A percentile compares a stretch with the other conserved stretches of the same genome.
These are phyloP conservation scores for Pterulicium gracile DNA, from an alignment of 1,284 basidiomycete genomes.

Conservation along the genomic window DNA sequence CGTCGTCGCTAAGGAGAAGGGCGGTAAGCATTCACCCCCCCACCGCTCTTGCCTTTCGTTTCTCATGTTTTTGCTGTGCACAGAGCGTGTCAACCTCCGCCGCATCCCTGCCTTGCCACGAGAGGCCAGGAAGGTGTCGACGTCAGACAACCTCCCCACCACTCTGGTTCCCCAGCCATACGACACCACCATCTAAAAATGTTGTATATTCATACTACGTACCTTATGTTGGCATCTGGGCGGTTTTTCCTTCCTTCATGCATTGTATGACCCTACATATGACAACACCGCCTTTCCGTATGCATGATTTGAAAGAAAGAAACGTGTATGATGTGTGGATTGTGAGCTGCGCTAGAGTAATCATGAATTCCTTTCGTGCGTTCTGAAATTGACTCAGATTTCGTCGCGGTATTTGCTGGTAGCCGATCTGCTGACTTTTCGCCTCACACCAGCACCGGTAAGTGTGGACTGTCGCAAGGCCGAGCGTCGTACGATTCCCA, in stretches of 20 bases:
- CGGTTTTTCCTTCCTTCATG: neutral
- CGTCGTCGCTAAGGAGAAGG: slow-evolving; percentile 79
- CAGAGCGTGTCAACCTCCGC: slow-evolving; percentile 81
- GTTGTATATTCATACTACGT: neutral
- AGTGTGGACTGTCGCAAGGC: too few relatives aligned
- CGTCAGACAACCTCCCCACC: slow-evolving; percentile 76
- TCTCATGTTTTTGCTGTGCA: slow-evolving; percentile 6
- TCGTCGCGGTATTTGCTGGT: too few relatives aligned
- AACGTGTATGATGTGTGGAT: too few relatives aligned
- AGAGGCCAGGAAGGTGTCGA: slow-evolving; percentile 69
- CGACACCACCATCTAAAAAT: slow-evolving; percentile 75
- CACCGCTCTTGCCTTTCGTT: slow-evolving; percentile 1
- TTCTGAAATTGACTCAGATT: too few relatives aligned
- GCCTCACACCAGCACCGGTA: too few relatives aligned
- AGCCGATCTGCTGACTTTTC: too few relatives aligned
- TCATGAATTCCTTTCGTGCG: too few relatives aligned
- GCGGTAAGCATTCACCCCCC: slow-evolving; percentile 48
- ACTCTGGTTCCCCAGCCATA: slow-evolving; percentile 89
- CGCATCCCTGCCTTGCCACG: slow-evolving; percentile 83
- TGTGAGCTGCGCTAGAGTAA: too few relatives aligned
- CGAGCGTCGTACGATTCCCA: too few relatives aligned
- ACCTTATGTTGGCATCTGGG: neutral
- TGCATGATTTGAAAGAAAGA: too few relatives aligned
- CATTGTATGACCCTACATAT: neutral
- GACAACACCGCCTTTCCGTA: neutral